Evolutionary conservation across 2,329 filamentous ascomycete species (phyloP), one percentile per base, ranked within the genome.

Genomic region (Beauveria bassiana): DNA sequence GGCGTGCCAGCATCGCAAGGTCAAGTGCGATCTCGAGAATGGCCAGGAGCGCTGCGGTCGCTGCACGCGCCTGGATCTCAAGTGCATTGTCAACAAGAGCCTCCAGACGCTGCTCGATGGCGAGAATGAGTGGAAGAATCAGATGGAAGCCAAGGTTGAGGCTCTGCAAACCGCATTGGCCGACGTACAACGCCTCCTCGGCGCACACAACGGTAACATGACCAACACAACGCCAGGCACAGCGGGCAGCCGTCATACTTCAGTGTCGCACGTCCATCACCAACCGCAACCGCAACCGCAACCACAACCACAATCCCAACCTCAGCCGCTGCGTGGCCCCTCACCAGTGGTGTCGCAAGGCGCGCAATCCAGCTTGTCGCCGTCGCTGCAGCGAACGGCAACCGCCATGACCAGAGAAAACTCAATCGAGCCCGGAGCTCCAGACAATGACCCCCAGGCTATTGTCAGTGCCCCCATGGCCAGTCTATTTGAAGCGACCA

Each of bases 11-110:
- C 75, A 75, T 24, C 79, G 81, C 65, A 84, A 84, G 68, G 82
- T 84, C 66, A 79, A 80, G 66, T 84, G 81, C 67, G 77, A 80
- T 62, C 76, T 82, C 65, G 74, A 77, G 61, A 64, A 66, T 38
- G 78, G 78, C 8, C 73, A 79, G 63, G 66, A 72, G 7, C 75
- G 73, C 61, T 83, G 81, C 68, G 74, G 74, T 9, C 76, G 81
- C 65, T 83, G 81, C 65, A 68, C 73, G 38, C 77, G 78, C 46
- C 77, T 79, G 26, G 77, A 78, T 10, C 72, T 82, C 46, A 77
- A 78, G 63, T 83, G 81, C 65, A 73, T 81, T 9, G 77, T 82
- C 40, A 83, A 83, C 66, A 80, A 82, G 68, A 82, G 80, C 66
- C 76, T 81, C 22, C 81, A 83, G 67, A 81, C 79, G 61, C 77